Evolutionary conservation across 257 asterid genomes (phyloP), one percentile per base, ranked within the genome.

Genomic region (Haberlea rhodopensis): DNA sequence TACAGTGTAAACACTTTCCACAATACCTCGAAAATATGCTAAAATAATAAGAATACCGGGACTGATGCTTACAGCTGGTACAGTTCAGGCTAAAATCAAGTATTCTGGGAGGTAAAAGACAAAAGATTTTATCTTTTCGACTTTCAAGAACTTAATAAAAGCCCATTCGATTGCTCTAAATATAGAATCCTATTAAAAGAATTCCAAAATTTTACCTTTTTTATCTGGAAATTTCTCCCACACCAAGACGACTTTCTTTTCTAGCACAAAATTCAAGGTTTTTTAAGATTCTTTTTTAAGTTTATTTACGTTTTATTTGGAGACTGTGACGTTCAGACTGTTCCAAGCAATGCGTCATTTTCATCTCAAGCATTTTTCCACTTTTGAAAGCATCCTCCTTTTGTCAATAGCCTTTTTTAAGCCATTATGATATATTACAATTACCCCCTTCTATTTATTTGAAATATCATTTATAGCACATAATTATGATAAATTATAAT

Each of bases 301-400:
- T 72, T 65, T 61, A 68, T 75, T 68, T 34, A 43, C 66, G 54
- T 71, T 45, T 72, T 66, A 73, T 78, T 48, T 64, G 61, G 72
- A 56, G 79, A 66, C 79, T n/a, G 85, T 82, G 89, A 81, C 84
- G 85, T 84, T 70, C 81, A 78, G 74, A 75, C 58, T 77, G 66
- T 79, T 65, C 86, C 92, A 82, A 86, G 78, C 73, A 63, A 32
- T 53, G 74, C 88, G 87, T 86, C 91, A 74, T 76, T 84, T 73
- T 86, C 90, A 72, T 68, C 71, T 66, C 71, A 67, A 76, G 80
- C 82, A 69, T 69, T 71, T 68, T 76, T 55, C 85, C 84, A 69
- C 77, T 77, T 81, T 78, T 73, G 79, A 83, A 85, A 83, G 85
- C 74, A 75, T 79, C 74, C 60, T 22, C 37, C 25, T 69, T 63